Conservation (phyloP, 176 grass and related monocot genomes). For the Elaeis guineensis region DNA sequence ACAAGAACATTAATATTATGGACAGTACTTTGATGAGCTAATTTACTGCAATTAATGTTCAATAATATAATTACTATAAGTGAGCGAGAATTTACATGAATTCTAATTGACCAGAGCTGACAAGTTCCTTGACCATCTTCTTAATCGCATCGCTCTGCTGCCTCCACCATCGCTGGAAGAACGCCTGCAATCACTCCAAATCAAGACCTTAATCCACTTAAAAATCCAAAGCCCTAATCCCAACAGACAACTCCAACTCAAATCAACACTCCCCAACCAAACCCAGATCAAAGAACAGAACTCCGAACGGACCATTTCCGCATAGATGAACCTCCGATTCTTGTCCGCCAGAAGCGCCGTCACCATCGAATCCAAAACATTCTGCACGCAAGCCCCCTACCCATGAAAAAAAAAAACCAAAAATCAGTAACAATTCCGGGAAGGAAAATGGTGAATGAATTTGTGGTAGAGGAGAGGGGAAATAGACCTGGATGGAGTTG, state of each 20-base stretch:
- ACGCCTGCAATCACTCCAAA: constrained; percentile 37
- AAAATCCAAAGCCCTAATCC: not conserved
- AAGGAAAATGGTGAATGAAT: not conserved
- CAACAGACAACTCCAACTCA: not conserved
- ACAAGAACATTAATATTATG: not conserved
- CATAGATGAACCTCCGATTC: constrained; percentile 89
- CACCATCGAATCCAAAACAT: constrained; percentile 79
- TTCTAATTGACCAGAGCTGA: constrained; percentile 71
- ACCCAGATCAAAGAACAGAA: not conserved
- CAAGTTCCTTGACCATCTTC: constrained; percentile 55
- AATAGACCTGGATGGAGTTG: constrained; percentile 57
- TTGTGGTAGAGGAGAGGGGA: too few species aligned
- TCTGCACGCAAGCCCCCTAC: constrained; percentile 73
- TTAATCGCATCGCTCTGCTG: constrained; percentile 65
- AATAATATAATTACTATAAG: not conserved
- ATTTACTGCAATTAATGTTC: not conserved
- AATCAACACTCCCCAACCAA: not conserved
- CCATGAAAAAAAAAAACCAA: constrained; percentile 1
- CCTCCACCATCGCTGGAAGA: constrained; percentile 95
- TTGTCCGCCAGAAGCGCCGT: constrained; percentile 69
- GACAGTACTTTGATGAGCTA: too few species aligned
- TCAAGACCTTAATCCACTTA: not conserved
- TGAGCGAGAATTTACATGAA: constrained; percentile 45
- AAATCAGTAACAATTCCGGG: not conserved
- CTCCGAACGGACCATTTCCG: constrained; percentile 48